Evolutionary conservation across 129 eudicot genomes (phyloP).

Genomic region (Centaurea solstitialis): DNA sequence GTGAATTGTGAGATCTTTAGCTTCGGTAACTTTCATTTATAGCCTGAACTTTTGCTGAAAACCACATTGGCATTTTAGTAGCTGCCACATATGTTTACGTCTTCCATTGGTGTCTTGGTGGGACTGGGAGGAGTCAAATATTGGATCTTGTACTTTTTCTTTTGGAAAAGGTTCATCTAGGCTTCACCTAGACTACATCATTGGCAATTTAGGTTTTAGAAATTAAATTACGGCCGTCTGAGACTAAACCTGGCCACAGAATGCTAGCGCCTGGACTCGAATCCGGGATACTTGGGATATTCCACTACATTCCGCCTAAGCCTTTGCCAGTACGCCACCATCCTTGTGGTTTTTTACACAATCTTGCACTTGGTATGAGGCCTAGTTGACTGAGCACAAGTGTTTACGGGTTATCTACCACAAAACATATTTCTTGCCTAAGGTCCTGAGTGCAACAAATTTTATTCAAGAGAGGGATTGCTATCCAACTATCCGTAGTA

Average conservation of each 20-base stretch:
- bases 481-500: not conserved
- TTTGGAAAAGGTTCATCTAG: too few relatives aligned
- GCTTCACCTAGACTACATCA: too few relatives aligned
- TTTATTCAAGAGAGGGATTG: not conserved
- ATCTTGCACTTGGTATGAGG: constrained; percentile 1
- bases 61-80: not conserved
- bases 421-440: not conserved
- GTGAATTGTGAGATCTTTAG: not conserved
- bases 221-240: too few relatives aligned
- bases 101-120: not conserved
- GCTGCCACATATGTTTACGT: not conserved
- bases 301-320: too few relatives aligned
- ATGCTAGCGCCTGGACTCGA: too few relatives aligned
- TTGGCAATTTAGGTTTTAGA: too few relatives aligned
- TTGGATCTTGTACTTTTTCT: not conserved
- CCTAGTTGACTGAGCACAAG: not conserved
- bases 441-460: not conserved
- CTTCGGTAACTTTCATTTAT: not conserved
- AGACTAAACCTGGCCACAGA: too few relatives aligned
- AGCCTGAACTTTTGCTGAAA: not conserved
- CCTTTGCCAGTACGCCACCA: too few relatives aligned
- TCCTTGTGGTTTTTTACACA: too few relatives aligned
- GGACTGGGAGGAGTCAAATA: not conserved
- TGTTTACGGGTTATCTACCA: not conserved
- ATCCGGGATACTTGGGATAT: too few relatives aligned